phyloP scores from a whole-genome alignment of 2,329 filamentous ascomycete species.

The Coccinonectria pachysandricola region DNA sequence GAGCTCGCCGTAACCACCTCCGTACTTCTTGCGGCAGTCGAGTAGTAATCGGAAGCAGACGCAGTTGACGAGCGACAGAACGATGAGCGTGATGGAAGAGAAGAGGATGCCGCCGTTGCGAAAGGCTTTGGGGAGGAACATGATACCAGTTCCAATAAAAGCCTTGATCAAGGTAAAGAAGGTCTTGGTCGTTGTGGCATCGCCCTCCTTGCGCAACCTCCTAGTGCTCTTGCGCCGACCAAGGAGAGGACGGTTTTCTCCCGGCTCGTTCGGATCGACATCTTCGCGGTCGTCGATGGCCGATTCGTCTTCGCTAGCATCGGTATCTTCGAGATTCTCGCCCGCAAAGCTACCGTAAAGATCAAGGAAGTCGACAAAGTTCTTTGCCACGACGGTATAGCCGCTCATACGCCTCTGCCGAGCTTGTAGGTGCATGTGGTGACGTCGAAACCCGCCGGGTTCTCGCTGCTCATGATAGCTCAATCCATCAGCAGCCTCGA shows the following conservation, averaged over 20 bases:
- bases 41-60: conserved; percentile 64
- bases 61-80: conserved; percentile 55
- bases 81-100: conserved; percentile 57
- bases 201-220: conserved; percentile 36
- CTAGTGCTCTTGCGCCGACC: conserved; percentile 40
- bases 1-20: conserved; percentile 66
- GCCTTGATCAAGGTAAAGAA: conserved; percentile 73
- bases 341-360: conserved; percentile 70
- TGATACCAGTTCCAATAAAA: conserved; percentile 71
- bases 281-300: conserved; percentile 39
- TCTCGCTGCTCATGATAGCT: conserved; percentile 30
- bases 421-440: conserved; percentile 27
- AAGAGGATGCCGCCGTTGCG: conserved; percentile 69
- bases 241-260: conserved; percentile 49
- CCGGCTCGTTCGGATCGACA: conserved; percentile 28
- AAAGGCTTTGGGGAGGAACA: conserved; percentile 73
- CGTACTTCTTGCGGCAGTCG: conserved; percentile 51
- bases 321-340: conserved; percentile 49
- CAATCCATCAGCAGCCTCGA: conserved; percentile 21
- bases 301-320: conserved; percentile 44
- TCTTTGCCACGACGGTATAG: conserved; percentile 47
- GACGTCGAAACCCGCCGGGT: conserved; percentile 39
- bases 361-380: conserved; percentile 67
- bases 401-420: conserved; percentile 28
- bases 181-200: conserved; percentile 59